Evolutionary conservation across 2,329 filamentous ascomycete genomes (phyloP).

Genomic region (Teratosphaeriaceae sp.): DNA sequence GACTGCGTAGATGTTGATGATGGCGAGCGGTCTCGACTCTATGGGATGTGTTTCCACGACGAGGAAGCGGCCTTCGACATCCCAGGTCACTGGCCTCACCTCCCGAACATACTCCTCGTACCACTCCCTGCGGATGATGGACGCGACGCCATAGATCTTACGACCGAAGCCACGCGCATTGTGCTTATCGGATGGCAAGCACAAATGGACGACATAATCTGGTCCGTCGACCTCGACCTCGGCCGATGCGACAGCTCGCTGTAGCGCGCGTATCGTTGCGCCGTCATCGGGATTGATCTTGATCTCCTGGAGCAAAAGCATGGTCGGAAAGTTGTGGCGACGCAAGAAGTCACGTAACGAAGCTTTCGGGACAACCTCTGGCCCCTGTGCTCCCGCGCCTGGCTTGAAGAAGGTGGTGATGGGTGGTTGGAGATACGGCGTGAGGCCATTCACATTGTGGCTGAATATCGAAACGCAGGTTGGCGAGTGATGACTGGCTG

Average conservation of each 20-base stretch:
- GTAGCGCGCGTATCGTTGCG: slow-evolving; percentile 34
- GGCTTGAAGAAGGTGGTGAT: slow-evolving; percentile 36
- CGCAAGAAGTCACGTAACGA: slow-evolving; percentile 39
- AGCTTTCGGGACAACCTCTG: slow-evolving; percentile 8
- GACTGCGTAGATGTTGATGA: slow-evolving; percentile 47
- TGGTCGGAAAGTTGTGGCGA: slow-evolving; percentile 38
- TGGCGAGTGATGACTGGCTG: not conserved
- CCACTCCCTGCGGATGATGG: slow-evolving; percentile 43
- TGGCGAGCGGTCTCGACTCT: slow-evolving; percentile 28
- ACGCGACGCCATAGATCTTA: slow-evolving; percentile 48
- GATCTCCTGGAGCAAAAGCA: slow-evolving; percentile 45
- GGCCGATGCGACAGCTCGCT: slow-evolving; percentile 28
- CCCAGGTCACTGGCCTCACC: slow-evolving; percentile 43
- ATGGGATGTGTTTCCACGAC: slow-evolving; percentile 34
- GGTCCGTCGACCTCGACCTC: slow-evolving; percentile 24
- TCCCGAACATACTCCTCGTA: slow-evolving; percentile 18
- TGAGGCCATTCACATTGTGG: slow-evolving; percentile 46
- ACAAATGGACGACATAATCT: slow-evolving; percentile 39
- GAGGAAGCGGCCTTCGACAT: slow-evolving; percentile 46
- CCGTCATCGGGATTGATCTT: slow-evolving; percentile 39
- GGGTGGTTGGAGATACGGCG: slow-evolving; percentile 34
- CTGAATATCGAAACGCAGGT: slow-evolving; percentile 34
- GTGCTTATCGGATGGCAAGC: slow-evolving; percentile 42
- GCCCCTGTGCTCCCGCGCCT: slow-evolving; percentile 10
- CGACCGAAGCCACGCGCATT: slow-evolving; percentile 47